A percentile compares a stretch with the other conserved stretches of the same genome.
phyloP scores from a whole-genome alignment of 176 grass and related monocot genomes.

The Bothriochloa decipiens region DNA sequence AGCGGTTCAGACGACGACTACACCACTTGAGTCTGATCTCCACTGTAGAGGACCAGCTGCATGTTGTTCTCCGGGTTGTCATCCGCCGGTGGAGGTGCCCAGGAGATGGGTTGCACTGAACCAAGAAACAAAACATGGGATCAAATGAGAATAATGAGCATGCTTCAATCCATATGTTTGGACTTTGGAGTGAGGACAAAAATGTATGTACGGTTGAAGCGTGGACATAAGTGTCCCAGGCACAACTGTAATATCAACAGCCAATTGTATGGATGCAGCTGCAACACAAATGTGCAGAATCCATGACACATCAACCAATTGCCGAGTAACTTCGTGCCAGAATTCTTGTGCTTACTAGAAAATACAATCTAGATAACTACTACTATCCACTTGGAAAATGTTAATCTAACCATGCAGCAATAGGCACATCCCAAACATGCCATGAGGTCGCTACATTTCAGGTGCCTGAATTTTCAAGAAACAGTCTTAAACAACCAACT shows the following conservation, averaged over 20 bases:
- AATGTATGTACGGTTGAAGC: not conserved
- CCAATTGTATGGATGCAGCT: not conserved
- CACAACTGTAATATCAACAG: not conserved
- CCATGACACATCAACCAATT: not conserved
- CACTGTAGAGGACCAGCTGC: not conserved
- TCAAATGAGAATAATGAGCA: constrained; percentile 22
- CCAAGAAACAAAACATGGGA: not conserved
- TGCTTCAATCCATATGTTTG: not conserved
- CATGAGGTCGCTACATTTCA: too few relatives aligned
- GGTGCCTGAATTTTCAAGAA: too few relatives aligned
- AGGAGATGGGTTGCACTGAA: constrained; percentile 33
- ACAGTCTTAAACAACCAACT: too few relatives aligned
- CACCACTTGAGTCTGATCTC: not conserved
- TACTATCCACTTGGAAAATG: too few relatives aligned
- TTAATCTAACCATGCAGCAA: too few relatives aligned
- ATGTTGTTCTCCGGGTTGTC: not conserved
- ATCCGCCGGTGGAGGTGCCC: not conserved
- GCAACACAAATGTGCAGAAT: not conserved
- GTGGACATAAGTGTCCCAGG: not conserved
- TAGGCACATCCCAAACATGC: too few relatives aligned
- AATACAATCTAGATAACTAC: not conserved
- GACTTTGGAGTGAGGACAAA: not conserved
- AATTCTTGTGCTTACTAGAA: not conserved
- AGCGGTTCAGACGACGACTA: not conserved
- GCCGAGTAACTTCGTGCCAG: not conserved